A percentile compares a stretch with the other conserved stretches of the same genome.
phyloP scores from a whole-genome alignment of 306 rosid genomes.

The Oemleria cerasiformis region DNA sequence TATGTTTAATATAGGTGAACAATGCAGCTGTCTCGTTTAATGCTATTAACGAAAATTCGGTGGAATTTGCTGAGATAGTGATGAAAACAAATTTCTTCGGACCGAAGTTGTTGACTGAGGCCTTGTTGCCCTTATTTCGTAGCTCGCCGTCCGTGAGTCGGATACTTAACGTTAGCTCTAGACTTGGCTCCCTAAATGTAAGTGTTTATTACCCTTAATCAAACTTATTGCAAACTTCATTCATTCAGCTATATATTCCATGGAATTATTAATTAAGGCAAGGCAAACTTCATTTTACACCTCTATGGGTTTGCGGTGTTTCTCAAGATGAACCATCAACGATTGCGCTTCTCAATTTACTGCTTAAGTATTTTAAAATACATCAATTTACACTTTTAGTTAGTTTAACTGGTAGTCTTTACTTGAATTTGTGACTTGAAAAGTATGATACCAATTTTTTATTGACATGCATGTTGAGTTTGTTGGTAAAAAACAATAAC shows the following conservation, averaged over 20 bases:
- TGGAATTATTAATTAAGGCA: too few relatives aligned
- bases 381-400: too few relatives aligned
- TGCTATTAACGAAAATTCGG: conserved; percentile 56
- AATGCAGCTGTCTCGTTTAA: conserved; percentile 83
- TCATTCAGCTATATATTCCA: background rate
- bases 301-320: too few relatives aligned
- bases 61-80: conserved; percentile 62
- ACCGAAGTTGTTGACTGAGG: conserved; percentile 53
- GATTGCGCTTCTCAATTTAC: too few relatives aligned
- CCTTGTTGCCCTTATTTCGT: conserved; percentile 66
- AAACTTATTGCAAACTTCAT: background rate
- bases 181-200: conserved; percentile 79
- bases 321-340: too few relatives aligned
- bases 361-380: too few relatives aligned
- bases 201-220: background rate
- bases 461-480: too few relatives aligned
- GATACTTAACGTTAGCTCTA: conserved; percentile 73
- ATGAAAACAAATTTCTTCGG: conserved; percentile 72
- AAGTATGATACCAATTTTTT: too few relatives aligned
- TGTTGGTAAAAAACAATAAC: too few relatives aligned
- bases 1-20: conserved; percentile 67
- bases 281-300: too few relatives aligned
- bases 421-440: too few relatives aligned
- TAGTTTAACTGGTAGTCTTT: too few relatives aligned
- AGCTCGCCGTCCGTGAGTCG: conserved; percentile 45